These are phyloP conservation scores for Ustilago loliicola DNA, from an alignment of 1,284 basidiomycete genomes.

Conservation along the genomic window DNA sequence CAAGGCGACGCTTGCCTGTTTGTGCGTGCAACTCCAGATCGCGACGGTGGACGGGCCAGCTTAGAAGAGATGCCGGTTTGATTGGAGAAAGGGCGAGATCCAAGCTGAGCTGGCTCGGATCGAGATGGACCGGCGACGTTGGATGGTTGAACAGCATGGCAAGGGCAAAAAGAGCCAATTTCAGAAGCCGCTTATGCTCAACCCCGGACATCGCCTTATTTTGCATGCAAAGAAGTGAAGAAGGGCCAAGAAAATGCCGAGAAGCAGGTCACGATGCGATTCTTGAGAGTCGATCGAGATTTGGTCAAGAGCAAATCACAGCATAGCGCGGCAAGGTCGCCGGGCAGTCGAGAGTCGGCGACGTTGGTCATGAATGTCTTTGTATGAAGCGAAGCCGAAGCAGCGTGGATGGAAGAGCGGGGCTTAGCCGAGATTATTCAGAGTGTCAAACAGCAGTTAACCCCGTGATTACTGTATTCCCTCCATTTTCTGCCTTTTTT, in stretches of 20 bases:
- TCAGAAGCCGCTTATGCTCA: background rate
- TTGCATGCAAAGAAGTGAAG: background rate
- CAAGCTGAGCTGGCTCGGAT: slow-evolving; percentile 2
- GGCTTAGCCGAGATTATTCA: slow-evolving; percentile 2
- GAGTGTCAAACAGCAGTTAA: background rate
- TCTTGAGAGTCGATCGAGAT: background rate
- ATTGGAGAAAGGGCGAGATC: background rate
- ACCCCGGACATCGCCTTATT: background rate
- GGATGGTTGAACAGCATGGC: no score
- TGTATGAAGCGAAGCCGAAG: background rate
- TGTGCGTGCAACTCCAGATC: background rate
- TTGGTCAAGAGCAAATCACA: background rate
- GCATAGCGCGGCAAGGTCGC: background rate
- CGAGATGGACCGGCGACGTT: background rate
- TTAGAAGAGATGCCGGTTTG: background rate
- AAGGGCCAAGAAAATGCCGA: slow-evolving; percentile 6
- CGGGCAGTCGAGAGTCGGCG: background rate
- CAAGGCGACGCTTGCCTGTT: no score
- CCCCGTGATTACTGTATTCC: background rate
- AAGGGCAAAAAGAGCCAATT: background rate
- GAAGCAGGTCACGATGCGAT: background rate
- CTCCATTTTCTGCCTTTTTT: background rate
- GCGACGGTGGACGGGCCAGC: slow-evolving; percentile 1
- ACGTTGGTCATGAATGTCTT: background rate
- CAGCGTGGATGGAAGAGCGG: slow-evolving; percentile 1